Evolutionary conservation across 306 rosid species (phyloP).

Genomic region (Vachellia collinsii): DNA sequence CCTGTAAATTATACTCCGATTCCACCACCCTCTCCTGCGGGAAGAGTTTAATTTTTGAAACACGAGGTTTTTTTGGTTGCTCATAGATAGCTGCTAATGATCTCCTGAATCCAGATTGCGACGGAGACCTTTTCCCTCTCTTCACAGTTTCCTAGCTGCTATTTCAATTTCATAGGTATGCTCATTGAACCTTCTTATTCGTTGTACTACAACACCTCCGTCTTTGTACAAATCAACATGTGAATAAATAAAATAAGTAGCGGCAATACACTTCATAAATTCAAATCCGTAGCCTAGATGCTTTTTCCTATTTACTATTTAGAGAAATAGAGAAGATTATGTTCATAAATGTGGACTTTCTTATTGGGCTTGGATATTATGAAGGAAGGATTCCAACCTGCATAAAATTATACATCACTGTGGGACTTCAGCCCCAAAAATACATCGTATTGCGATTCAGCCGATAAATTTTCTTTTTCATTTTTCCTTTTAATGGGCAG

Average conservation of each 20-base stretch:
- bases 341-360: not conserved
- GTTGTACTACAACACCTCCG: conserved; percentile 35
- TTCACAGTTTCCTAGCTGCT: not conserved
- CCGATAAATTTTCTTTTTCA: not conserved
- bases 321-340: not conserved
- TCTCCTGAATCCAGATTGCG: conserved; percentile 34
- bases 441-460: not conserved
- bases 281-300: not conserved
- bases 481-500: not conserved
- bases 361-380: not conserved
- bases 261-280: conserved; percentile 2
- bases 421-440: not conserved
- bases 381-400: not conserved
- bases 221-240: conserved; percentile 43
- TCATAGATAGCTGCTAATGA: conserved; percentile 37
- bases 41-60: conserved; percentile 64
- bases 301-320: conserved; percentile 4
- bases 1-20: conserved; percentile 59
- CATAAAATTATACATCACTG: not conserved
- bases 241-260: conserved; percentile 38
- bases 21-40: conserved; percentile 90
- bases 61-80: conserved; percentile 25
- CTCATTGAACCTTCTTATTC: conserved; percentile 41
- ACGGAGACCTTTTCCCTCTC: conserved; percentile 20
- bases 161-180: not conserved